A percentile compares a stretch with the other conserved stretches of the same genome.
Evolutionary conservation across 805 yeast genomes (phyloP).

Genomic region (Suhomyces xylopsoci): DNA sequence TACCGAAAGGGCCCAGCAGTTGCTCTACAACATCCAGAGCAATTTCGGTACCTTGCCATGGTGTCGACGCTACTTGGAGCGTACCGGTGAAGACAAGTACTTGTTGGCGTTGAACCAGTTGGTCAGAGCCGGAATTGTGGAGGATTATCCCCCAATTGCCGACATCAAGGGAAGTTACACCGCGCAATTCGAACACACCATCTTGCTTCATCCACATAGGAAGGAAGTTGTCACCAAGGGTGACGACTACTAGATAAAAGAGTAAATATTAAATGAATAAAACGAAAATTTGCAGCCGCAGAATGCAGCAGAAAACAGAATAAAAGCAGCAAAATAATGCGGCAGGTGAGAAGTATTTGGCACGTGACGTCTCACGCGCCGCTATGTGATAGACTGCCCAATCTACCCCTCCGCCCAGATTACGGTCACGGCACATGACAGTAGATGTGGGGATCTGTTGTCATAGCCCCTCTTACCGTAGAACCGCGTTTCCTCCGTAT

Average conservation of each 20-base stretch:
- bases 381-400: not conserved
- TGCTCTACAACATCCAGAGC: conserved; percentile 67
- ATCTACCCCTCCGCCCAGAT: not conserved
- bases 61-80: conserved; percentile 92
- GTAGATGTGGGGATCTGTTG: not conserved
- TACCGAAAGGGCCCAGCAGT: conserved; percentile 63
- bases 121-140: conserved; percentile 82
- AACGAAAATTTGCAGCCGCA: not conserved
- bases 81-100: conserved; percentile 89
- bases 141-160: conserved; percentile 89
- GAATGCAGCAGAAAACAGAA: too few relatives aligned
- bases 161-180: conserved; percentile 86
- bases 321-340: not conserved
- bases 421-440: not conserved
- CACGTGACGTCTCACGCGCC: not conserved
- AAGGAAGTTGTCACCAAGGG: conserved; percentile 96
- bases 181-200: conserved; percentile 95
- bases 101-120: conserved; percentile 80
- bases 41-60: conserved; percentile 94
- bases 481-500: not conserved
- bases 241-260: conserved; percentile 64
- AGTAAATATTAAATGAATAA: too few relatives aligned
- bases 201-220: conserved; percentile 81
- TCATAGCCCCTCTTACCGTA: not conserved
- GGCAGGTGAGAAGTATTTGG: not conserved